Conservation (phyloP, 169 alveolate genomes). For the Plasmodium inui region DNA sequence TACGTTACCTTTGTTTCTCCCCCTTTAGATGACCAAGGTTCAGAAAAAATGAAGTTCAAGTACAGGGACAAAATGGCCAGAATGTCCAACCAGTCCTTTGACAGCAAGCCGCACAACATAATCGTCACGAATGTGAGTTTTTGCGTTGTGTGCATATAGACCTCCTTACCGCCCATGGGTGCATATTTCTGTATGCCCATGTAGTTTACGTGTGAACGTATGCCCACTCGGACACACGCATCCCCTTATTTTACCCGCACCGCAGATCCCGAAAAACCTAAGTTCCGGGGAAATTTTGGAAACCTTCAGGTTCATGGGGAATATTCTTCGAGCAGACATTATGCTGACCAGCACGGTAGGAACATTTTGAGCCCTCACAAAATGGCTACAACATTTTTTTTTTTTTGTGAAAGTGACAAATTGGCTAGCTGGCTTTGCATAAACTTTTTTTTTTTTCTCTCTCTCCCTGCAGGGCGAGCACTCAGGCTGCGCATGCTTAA, state of each 20-base stretch:
- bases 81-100: conserved; percentile 21
- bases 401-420: neutral
- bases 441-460: conserved; percentile 5
- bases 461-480: conserved; percentile 44
- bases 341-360: conserved; percentile 72
- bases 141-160: neutral
- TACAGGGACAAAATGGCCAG: conserved; percentile 32
- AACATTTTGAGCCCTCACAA: neutral
- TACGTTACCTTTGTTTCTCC: neutral
- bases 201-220: neutral
- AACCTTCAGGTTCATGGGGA: conserved; percentile 60
- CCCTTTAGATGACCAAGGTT: conserved; percentile 24
- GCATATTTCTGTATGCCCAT: neutral
- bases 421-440: neutral
- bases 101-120: conserved; percentile 55
- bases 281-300: conserved; percentile 49
- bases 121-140: conserved; percentile 62
- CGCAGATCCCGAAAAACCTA: conserved; percentile 59
- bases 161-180: neutral
- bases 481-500: conserved; percentile 65
- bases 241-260: neutral
- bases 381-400: conserved; percentile 10
- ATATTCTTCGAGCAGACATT: conserved; percentile 59
- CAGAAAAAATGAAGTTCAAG: conserved; percentile 30
- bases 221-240: neutral